Conservation (phyloP, 2,329 filamentous ascomycete genomes). For the Xylariaceae sp. region DNA sequence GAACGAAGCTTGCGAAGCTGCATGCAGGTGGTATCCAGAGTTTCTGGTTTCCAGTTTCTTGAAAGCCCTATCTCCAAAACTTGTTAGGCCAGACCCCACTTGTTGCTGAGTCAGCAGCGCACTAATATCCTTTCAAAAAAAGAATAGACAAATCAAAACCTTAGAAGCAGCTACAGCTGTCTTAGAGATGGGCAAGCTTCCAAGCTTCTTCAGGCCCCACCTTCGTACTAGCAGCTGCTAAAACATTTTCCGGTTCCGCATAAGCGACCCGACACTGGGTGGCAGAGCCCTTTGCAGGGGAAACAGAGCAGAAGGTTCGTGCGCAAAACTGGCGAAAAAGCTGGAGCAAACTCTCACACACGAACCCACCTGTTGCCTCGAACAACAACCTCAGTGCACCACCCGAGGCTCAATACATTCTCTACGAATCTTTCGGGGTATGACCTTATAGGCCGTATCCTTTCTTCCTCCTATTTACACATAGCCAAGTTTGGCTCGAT, state of each 20-base stretch:
- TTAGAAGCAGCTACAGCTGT: no score
- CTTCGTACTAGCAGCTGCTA: no score
- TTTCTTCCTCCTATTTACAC: conserved; percentile 33
- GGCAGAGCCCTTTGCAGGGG: neutral
- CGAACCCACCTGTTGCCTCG: conserved; percentile 18
- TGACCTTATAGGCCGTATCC: conserved; percentile 47
- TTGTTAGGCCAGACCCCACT: conserved; percentile 8
- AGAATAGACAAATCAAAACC: conserved; percentile 25
- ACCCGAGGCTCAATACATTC: conserved; percentile 26
- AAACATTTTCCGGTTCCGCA: conserved; percentile 15
- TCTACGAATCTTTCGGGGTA: conserved; percentile 39
- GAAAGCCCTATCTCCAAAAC: conserved; percentile 23
- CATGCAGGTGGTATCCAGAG: no score
- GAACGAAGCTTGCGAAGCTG: no score
- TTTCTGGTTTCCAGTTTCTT: no score
- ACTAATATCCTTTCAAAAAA: conserved; percentile 33
- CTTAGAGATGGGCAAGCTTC: no score
- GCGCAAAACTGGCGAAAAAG: conserved; percentile 25
- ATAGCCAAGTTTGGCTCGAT: conserved; percentile 38
- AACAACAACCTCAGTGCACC: conserved; percentile 23
- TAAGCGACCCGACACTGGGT: conserved; percentile 22
- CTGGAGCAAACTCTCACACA: conserved; percentile 15
- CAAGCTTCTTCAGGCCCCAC: neutral
- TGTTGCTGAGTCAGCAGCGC: conserved; percentile 32
- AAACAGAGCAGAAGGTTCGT: conserved; percentile 19